Conservation (phyloP, 371 early-diverging fungal genomes). For the Neoconidiobolus thromboides region DNA sequence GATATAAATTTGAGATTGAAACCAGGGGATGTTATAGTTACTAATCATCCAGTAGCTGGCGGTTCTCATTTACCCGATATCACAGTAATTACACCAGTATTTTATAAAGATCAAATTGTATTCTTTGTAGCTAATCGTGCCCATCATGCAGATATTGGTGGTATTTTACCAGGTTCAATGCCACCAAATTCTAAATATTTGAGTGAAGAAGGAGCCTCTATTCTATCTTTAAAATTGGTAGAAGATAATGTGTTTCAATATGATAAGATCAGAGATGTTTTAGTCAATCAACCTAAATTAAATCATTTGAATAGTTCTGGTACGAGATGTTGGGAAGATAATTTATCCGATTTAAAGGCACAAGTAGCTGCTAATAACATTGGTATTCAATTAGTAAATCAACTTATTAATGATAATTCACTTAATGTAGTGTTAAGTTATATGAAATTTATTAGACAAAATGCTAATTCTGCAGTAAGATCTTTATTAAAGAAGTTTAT, state of each 20-base stretch:
- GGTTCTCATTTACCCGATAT: constrained; percentile 93
- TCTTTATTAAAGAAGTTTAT: constrained; percentile 28
- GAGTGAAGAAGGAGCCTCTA: constrained; percentile 85
- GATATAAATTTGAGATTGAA: constrained; percentile 19
- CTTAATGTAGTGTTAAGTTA: constrained; percentile 81
- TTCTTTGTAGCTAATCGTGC: constrained; percentile 92
- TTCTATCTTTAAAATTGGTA: constrained; percentile 77
- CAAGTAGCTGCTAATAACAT: constrained; percentile 92
- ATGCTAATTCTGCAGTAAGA: constrained; percentile 76
- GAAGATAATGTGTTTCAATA: constrained; percentile 55
- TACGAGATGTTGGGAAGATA: constrained; percentile 63
- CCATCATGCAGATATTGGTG: constrained; percentile 95
- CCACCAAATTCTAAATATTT: constrained; percentile 73
- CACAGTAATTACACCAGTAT: constrained; percentile 94
- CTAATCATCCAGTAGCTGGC: constrained; percentile 92
- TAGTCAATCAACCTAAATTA: constrained; percentile 63
- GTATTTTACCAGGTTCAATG: constrained; percentile 59
- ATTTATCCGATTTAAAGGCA: constrained; percentile 83
- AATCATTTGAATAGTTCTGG: constrained; percentile 67
- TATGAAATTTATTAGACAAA: constrained; percentile 68
- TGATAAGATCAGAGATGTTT: constrained; percentile 41
- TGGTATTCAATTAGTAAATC: constrained; percentile 66
- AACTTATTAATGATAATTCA: constrained; percentile 64
- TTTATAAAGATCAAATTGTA: constrained; percentile 50
- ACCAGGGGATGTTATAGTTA: constrained; percentile 85